phyloP scores from a whole-genome alignment of 495 filamentous ascomycete genomes.

The Xylaria palmicola region DNA sequence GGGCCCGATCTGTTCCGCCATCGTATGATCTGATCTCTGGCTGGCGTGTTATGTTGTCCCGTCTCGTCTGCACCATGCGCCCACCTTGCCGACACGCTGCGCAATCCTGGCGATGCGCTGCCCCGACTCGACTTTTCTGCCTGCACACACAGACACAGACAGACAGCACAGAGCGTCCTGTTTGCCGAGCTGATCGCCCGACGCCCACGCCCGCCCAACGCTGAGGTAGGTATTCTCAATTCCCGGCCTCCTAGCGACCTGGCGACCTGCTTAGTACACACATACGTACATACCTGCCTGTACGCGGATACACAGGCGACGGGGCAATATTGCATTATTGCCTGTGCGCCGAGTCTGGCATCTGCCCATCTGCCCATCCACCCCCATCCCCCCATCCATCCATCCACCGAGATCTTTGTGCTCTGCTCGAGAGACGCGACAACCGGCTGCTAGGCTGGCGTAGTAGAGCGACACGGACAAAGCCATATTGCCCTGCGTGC shows the following conservation, averaged over 20 bases:
- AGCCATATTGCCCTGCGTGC: too few relatives aligned
- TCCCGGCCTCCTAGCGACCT: background rate
- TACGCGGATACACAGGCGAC: constrained; percentile 1
- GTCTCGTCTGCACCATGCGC: background rate
- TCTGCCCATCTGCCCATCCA: too few relatives aligned
- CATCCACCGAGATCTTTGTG: constrained; percentile 11
- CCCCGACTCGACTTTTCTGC: background rate
- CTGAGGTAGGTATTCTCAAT: background rate
- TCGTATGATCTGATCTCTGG: constrained; percentile 22
- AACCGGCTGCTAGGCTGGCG: background rate
- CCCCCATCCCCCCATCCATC: too few relatives aligned
- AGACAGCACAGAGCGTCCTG: too few relatives aligned
- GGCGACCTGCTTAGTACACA: too few relatives aligned
- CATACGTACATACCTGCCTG: background rate
- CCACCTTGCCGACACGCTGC: constrained; percentile 4
- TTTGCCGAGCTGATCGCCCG: background rate
- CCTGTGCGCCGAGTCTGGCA: constrained; percentile 1
- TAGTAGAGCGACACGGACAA: too few relatives aligned
- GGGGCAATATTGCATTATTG: constrained; percentile 11
- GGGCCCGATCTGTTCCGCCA: constrained; percentile 25
- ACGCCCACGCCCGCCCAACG: too few relatives aligned
- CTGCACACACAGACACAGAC: too few relatives aligned
- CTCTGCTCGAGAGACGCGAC: constrained; percentile 2
- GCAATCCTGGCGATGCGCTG: background rate
- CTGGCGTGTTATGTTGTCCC: constrained; percentile 11